Evolutionary conservation across 2,329 filamentous ascomycete genomes (phyloP), one percentile per base, ranked within the genome.

Genomic region (Colletotrichum lupini): DNA sequence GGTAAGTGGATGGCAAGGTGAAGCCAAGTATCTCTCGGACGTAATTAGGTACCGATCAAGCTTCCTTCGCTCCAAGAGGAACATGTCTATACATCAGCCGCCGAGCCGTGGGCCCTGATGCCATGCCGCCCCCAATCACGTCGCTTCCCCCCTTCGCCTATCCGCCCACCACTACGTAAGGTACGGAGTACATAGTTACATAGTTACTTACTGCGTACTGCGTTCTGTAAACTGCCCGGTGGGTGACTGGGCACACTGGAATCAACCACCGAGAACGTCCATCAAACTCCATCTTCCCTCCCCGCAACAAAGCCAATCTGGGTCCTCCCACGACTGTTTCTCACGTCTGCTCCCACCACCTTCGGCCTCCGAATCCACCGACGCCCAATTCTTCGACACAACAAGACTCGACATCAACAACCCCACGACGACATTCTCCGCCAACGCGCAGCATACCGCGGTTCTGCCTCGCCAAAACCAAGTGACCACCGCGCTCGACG

Each of bases 301-400:
- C 71, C 71, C 67, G 71, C 71, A 71, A 65, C 56, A 70, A 42
- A 66, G 46, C 55, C 26, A 37, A 60, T 52, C 24, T 49, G 22
- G 22, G 12, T 26, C 42, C 12, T 52, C 65, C 60, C 24, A 66
- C 71, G 67, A 57, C 67, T 52, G 42, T 49, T 49, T 49, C 42
- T 49, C 42, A 49, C 37, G 14, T 42, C 16, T 42, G 19, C 42
- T 65, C 65, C 46, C 49, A 71, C 61, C 60, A 61, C 61, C 61
- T 3, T n/a, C 67, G 49, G 26, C n/a, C 19, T 30, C 35, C 67
- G 60, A 66, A 26, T 42, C 16, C 8, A 14, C 56, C 16, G 19
- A 9, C 37, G 30, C 42, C 55, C n/a, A 46, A 26, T 22, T 19
- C 37, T 42, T 42, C 37, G 37, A 26, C 57, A 57, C 53, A 46